These are phyloP conservation scores for Nicotiana obtusifolia DNA, from an alignment of 257 asterid species.

Conservation along the genomic window DNA sequence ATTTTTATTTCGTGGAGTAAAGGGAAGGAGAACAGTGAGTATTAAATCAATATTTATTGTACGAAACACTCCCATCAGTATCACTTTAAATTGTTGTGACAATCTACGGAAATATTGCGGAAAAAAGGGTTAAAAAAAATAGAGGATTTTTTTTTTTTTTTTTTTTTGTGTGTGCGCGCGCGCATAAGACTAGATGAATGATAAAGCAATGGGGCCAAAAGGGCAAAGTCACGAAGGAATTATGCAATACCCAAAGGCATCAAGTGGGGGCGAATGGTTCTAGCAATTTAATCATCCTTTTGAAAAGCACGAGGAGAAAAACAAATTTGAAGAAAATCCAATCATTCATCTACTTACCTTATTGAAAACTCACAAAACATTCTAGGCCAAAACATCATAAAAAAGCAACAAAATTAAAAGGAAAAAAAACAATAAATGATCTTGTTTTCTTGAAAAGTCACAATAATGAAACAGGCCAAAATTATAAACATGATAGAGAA, in stretches of 20 bases:
- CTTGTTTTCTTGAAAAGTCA: slow-evolving; percentile 5
- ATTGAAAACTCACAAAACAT: slow-evolving; percentile 1
- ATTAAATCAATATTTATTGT: too few species aligned
- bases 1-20: too few species aligned
- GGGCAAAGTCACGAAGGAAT: slow-evolving; percentile 29
- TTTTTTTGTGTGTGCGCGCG: not conserved
- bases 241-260: slow-evolving; percentile 33
- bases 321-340: not conserved
- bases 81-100: too few species aligned
- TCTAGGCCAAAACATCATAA: not conserved
- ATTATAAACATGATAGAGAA: not conserved
- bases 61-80: too few species aligned
- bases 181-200: not conserved
- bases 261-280: slow-evolving; percentile 27
- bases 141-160: not conserved
- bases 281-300: slow-evolving; percentile 17
- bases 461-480: not conserved
- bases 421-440: not conserved
- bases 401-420: not conserved
- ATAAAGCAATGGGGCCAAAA: slow-evolving; percentile 31
- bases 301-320: not conserved
- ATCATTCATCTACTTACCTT: not conserved
- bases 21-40: too few species aligned
- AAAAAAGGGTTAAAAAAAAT: not conserved
- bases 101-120: not conserved